Conservation (phyloP, 2,329 filamentous ascomycete species). For the Geoglossum cookeanum region DNA sequence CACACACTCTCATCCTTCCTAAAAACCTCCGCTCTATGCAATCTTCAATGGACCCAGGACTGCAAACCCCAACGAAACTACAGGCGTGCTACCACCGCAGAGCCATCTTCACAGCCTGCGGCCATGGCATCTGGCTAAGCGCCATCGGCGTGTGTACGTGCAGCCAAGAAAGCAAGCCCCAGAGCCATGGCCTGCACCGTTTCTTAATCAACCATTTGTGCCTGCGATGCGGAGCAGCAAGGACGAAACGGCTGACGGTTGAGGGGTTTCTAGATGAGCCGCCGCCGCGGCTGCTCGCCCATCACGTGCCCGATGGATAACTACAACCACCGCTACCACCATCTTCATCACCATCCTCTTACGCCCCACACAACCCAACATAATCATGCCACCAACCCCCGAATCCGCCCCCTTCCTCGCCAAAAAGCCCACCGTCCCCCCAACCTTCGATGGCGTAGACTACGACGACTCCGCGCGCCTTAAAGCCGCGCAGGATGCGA, state of each 20-base stretch:
- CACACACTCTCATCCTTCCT: background rate
- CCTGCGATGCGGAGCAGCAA: background rate
- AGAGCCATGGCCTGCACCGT: background rate
- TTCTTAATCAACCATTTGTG: background rate
- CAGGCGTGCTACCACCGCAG: background rate
- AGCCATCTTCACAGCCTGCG: slow-evolving; percentile 1
- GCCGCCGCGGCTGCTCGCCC: background rate
- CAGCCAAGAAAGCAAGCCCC: background rate
- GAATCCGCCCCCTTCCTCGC: slow-evolving; percentile 67
- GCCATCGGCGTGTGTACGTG: background rate
- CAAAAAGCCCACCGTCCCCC: slow-evolving; percentile 64
- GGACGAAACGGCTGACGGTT: background rate
- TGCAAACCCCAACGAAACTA: background rate
- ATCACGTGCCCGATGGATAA: background rate
- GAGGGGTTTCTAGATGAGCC: background rate
- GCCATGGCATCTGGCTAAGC: background rate
- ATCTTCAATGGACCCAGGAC: background rate
- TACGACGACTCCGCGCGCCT: slow-evolving; percentile 65
- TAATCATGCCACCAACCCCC: slow-evolving; percentile 50
- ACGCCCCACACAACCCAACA: background rate
- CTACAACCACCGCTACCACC: background rate
- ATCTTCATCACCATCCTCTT: background rate
- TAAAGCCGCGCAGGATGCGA: slow-evolving; percentile 66
- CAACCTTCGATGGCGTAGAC: slow-evolving; percentile 73
- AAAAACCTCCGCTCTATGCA: background rate